These are phyloP conservation scores for Balakata baccata DNA, from an alignment of 345 rosid species.

Conservation along the genomic window DNA sequence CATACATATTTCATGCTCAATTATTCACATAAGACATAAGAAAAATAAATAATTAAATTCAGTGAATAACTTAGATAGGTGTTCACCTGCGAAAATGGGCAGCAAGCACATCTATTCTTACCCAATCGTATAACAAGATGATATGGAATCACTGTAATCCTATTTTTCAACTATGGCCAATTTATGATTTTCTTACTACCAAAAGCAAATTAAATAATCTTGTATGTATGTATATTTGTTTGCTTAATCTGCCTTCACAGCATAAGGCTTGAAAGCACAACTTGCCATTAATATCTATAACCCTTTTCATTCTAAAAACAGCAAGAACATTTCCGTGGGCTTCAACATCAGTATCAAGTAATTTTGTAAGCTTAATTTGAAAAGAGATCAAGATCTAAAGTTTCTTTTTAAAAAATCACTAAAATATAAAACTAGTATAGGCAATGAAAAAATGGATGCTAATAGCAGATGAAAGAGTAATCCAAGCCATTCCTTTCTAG, in stretches of 20 bases:
- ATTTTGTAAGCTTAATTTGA: background rate
- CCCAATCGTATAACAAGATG: background rate
- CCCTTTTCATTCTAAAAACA: background rate
- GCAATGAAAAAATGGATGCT: background rate
- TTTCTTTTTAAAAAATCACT: background rate
- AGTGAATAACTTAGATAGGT: background rate
- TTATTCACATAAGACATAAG: background rate
- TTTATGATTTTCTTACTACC: background rate
- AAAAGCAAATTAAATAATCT: background rate
- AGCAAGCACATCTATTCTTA: background rate
- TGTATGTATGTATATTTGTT: background rate
- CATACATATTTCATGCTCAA: background rate
- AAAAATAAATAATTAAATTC: background rate
- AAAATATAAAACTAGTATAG: background rate
- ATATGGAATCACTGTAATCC: background rate
- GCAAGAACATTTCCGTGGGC: background rate
- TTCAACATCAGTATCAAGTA: background rate
- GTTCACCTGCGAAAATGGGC: background rate
- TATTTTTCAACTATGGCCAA: background rate
- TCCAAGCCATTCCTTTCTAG: background rate
- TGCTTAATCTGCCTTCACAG: background rate
- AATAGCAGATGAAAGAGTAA: slow-evolving; percentile 4
- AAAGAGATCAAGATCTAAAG: background rate
- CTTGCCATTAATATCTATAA: no score
- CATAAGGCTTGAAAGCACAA: no score